A percentile compares a stretch with the other conserved stretches of the same genome.
Evolutionary conservation across 2,329 filamentous ascomycete genomes (phyloP).

Genomic region (Ascochyta clinopodiicola): DNA sequence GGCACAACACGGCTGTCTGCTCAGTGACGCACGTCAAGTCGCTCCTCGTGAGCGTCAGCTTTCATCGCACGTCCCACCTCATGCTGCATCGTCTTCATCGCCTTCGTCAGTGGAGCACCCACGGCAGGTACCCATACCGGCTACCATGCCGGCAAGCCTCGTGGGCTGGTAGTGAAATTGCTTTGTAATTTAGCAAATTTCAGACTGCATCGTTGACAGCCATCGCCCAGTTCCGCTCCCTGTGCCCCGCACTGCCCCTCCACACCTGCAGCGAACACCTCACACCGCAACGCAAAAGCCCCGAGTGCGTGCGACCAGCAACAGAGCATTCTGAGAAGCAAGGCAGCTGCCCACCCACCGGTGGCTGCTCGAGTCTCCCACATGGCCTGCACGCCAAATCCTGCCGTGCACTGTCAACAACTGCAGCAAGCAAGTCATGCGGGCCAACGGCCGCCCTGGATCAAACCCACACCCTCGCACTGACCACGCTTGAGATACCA

Average conservation of each 20-base stretch:
- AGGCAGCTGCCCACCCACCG: slow-evolving; percentile 3
- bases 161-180: neutral
- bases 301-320: slow-evolving; percentile 11
- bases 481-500: slow-evolving; percentile 10
- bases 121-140: neutral
- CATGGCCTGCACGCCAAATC: slow-evolving; percentile 6
- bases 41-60: neutral
- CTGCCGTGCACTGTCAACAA: slow-evolving; percentile 7
- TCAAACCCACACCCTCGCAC: slow-evolving; percentile 6
- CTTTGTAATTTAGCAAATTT: neutral
- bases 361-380: slow-evolving; percentile 1
- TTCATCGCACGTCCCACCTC: neutral
- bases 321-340: slow-evolving; percentile 5
- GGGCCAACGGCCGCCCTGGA: slow-evolving; percentile 7
- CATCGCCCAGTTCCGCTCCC: neutral
- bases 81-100: neutral
- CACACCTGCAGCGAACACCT: slow-evolving; percentile 7
- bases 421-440: slow-evolving; percentile 1
- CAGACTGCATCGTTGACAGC: neutral
- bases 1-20: slow-evolving; percentile 1
- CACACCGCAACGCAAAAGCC: slow-evolving; percentile 17
- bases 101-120: neutral
- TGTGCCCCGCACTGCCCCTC: slow-evolving; percentile 9
- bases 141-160: slow-evolving; percentile 1
- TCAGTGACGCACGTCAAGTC: slow-evolving; percentile 7